phyloP scores from a whole-genome alignment of 352 stramenopile species.

The Phytophthora nicotianae region DNA sequence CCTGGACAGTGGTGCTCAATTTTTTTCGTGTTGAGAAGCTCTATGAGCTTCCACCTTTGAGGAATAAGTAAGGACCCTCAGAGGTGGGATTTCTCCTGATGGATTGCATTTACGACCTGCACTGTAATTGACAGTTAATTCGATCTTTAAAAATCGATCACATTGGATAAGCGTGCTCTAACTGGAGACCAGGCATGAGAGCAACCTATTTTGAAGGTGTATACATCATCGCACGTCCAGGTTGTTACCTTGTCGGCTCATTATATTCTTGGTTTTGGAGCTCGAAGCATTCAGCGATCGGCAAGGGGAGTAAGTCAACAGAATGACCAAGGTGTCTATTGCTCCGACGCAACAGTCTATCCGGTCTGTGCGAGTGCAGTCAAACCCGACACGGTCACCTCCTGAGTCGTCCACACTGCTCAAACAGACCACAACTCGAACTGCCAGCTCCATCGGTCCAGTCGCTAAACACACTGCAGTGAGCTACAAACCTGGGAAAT shows the following conservation, averaged over 20 bases:
- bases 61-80: background rate
- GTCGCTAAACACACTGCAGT: background rate
- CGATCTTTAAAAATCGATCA: no score
- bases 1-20: conserved; percentile 21
- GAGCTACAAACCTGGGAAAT: conserved; percentile 33
- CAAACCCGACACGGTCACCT: background rate
- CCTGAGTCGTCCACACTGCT: background rate
- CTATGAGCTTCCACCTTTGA: background rate
- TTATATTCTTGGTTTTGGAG: background rate
- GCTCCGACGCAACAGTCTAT: conserved; percentile 18
- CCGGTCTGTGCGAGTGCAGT: conserved; percentile 2
- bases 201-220: background rate
- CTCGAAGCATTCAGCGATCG: background rate
- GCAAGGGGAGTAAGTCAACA: background rate
- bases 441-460: background rate
- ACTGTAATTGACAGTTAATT: no score
- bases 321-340: conserved; percentile 11
- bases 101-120: no score
- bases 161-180: no score
- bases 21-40: conserved; percentile 15
- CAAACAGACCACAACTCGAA: conserved; percentile 12
- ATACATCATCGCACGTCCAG: no score
- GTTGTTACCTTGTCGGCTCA: background rate
- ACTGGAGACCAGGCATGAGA: no score
- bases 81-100: conserved; percentile 1